Conservation (phyloP, 495 filamentous ascomycete species). For the Penicillium malachiteum region DNA sequence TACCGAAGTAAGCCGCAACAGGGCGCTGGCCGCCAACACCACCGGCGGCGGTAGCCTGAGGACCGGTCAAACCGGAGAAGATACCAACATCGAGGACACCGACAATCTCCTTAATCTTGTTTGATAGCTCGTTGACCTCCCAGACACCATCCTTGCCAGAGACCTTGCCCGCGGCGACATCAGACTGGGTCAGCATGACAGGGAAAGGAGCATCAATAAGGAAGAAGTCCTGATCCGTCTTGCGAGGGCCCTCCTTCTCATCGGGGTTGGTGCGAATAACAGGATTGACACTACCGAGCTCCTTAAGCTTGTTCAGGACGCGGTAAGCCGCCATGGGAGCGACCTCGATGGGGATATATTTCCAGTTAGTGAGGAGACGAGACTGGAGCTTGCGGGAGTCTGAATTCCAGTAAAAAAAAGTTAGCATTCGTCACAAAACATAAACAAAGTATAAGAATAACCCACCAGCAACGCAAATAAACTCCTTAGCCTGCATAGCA, state of each 20-base stretch:
- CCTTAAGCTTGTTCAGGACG: constrained; percentile 64
- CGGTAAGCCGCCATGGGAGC: constrained; percentile 73
- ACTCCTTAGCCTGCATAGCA: constrained; percentile 77
- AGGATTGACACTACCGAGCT: constrained; percentile 69
- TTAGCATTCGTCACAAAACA: not conserved
- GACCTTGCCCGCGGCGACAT: constrained; percentile 48
- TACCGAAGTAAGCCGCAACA: constrained; percentile 91
- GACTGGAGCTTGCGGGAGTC: constrained; percentile 84
- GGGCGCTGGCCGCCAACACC: constrained; percentile 81
- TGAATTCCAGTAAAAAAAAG: constrained; percentile 24
- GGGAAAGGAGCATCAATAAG: constrained; percentile 89
- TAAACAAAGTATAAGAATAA: not conserved
- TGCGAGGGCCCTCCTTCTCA: constrained; percentile 74
- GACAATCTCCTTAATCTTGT: constrained; percentile 72
- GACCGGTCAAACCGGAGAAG: constrained; percentile 77
- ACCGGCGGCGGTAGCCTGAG: constrained; percentile 57
- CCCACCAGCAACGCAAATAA: constrained; percentile 87
- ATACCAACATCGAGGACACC: constrained; percentile 92
- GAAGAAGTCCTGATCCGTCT: constrained; percentile 93
- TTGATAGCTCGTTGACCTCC: constrained; percentile 74
- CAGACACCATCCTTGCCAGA: constrained; percentile 59
- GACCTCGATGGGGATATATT: constrained; percentile 88
- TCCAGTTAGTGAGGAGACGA: constrained; percentile 76
- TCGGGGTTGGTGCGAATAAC: constrained; percentile 64
- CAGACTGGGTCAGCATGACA: constrained; percentile 61